Base-by-base conservation (phyloP, 1,139 yeast genomes). In the Meyerozyma smithsonii region DNA sequence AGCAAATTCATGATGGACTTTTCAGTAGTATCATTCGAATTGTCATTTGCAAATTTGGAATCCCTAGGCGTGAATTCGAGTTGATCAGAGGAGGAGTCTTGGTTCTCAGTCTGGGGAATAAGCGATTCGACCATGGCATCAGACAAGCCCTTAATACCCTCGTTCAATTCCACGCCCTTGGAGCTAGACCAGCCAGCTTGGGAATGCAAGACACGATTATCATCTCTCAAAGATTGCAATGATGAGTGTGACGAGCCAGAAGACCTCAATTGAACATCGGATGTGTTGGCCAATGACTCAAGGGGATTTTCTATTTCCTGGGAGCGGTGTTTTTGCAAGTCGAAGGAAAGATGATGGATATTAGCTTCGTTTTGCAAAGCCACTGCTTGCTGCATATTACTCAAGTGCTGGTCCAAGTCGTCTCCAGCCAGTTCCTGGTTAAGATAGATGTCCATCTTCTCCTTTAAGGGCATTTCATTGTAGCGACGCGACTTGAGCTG, bases 71-170 rank as follows among this genome's bases (percentile, higher is more conserved):
- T 16, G 21, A 30, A 17, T 3, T 16, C 20, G 8, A 30, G 21
- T 4, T 30, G 34, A 14, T 30, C 34, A 4, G 20, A 12, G 2
- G 28, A 24, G 16, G 14, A 12, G 32, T 14, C 38, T 3, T 10
- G 10, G 10, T 16, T 10, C n/a, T n/a, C n/a, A n/a, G n/a, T n/a
- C n/a, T 17, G 45, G 11, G 69, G 70, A 16, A 69, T 55, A 39
- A 69, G 55, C 38, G 59, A 51, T 38, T 61, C 69, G 8, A 70
- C 72, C 38, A 66, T 42, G 24, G 61, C 60, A 46, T 69, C 72
- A 1, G 74, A 55, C 40, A 70, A 65, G 1, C 76, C 76, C 44
- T 66, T 68, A 23, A 71, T 66, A 8, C 77, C 77, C 47, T 70
- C 74, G 44, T 66, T 66, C 41, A 71, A 53, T 42, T 61, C 58